These are phyloP conservation scores for Umbelopsis sp. DNA, from an alignment of 192 early-diverging fungal species.

Conservation along the genomic window DNA sequence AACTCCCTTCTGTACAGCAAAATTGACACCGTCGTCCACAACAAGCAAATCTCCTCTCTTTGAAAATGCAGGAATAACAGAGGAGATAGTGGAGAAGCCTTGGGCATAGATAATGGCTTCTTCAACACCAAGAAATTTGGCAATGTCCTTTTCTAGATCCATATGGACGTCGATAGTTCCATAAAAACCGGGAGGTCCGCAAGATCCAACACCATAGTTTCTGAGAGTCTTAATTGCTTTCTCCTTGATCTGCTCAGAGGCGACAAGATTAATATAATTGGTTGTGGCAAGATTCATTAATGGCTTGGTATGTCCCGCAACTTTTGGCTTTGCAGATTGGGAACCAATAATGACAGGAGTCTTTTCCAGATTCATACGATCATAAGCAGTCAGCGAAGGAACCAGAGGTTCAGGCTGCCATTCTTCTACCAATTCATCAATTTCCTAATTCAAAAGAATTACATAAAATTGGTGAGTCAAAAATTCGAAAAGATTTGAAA, in stretches of 20 bases:
- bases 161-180: conserved; percentile 95
- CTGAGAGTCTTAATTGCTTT: conserved; percentile 82
- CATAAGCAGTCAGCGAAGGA: conserved; percentile 68
- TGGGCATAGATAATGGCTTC: conserved; percentile 94
- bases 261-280: conserved; percentile 87
- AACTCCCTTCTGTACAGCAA: conserved; percentile 88
- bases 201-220: conserved; percentile 95
- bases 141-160: conserved; percentile 86
- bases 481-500: neutral
- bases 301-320: conserved; percentile 60
- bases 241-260: conserved; percentile 75
- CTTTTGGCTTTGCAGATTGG: conserved; percentile 66
- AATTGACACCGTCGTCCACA: conserved; percentile 86
- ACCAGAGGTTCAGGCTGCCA: conserved; percentile 97
- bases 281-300: conserved; percentile 81
- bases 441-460: conserved; percentile 63
- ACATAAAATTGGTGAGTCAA: neutral
- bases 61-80: conserved; percentile 92
- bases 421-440: conserved; percentile 92
- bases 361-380: conserved; percentile 77
- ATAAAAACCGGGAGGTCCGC: conserved; percentile 95
- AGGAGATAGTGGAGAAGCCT: conserved; percentile 89
- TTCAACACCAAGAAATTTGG: conserved; percentile 83
- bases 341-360: conserved; percentile 72
- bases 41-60: conserved; percentile 97